Conservation (phyloP, 2,329 filamentous ascomycete genomes). For the Hypomyces rosellus region DNA sequence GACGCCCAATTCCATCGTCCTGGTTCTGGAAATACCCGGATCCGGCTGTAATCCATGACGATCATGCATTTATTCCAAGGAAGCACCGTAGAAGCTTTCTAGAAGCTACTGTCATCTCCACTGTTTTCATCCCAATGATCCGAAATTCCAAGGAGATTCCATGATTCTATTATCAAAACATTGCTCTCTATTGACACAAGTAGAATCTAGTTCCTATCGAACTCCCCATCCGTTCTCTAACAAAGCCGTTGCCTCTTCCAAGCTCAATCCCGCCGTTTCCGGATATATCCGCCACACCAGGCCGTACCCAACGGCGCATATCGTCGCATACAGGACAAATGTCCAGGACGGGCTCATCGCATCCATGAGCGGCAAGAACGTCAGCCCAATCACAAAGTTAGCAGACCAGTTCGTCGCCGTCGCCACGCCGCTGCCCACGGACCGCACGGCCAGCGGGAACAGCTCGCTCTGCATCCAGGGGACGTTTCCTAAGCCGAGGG, state of each 20-base stretch:
- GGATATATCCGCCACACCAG: slow-evolving; percentile 72
- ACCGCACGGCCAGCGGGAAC: slow-evolving; percentile 70
- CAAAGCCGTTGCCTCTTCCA: slow-evolving; percentile 73
- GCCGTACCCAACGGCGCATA: slow-evolving; percentile 65
- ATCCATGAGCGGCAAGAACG: slow-evolving; percentile 85
- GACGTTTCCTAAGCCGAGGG: slow-evolving; percentile 81
- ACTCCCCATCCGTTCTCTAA: slow-evolving; percentile 71
- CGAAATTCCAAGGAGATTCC: not conserved
- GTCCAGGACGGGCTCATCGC: slow-evolving; percentile 65
- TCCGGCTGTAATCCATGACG: no score
- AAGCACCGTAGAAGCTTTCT: no score
- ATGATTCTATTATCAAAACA: no score
- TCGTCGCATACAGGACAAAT: slow-evolving; percentile 69
- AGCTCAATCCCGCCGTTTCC: slow-evolving; percentile 72
- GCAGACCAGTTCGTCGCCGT: slow-evolving; percentile 82
- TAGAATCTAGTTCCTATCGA: slow-evolving; percentile 25
- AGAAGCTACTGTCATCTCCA: no score
- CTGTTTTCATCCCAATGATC: not conserved
- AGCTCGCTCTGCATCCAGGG: slow-evolving; percentile 96
- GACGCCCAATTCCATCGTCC: no score
- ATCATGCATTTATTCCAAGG: no score
- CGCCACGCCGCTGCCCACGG: slow-evolving; percentile 63
- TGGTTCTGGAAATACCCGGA: no score
- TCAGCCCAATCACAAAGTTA: slow-evolving; percentile 80
- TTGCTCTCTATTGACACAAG: no score